Evolutionary conservation across 1,139 yeast species (phyloP).

Genomic region (Hemisphaericaspora xylofermentans): DNA sequence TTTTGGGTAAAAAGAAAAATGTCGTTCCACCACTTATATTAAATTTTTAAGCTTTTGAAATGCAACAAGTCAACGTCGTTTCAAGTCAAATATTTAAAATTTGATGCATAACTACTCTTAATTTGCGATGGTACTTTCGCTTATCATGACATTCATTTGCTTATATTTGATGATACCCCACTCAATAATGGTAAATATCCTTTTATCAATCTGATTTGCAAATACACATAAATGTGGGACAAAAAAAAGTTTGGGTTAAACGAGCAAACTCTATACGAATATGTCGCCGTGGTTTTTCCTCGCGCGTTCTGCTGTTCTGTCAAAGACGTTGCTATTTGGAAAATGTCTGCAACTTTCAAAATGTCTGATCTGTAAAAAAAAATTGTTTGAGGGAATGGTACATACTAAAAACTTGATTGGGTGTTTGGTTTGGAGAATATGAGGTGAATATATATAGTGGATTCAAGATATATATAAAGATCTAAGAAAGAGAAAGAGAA

Average conservation of each 20-base stretch:
- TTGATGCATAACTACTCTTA: too few species aligned
- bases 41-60: background rate
- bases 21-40: background rate
- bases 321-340: background rate
- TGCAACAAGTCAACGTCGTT: background rate
- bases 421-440: background rate
- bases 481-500: background rate
- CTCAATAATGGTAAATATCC: background rate
- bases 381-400: background rate
- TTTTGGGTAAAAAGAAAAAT: slow-evolving; percentile 6
- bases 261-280: background rate
- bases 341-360: background rate
- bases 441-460: background rate
- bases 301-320: background rate
- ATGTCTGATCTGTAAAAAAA: background rate
- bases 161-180: too few species aligned
- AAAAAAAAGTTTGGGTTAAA: background rate
- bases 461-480: background rate
- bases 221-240: background rate
- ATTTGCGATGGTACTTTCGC: too few species aligned
- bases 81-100: background rate
- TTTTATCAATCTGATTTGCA: background rate
- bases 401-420: background rate
- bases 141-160: too few species aligned
- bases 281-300: background rate